A percentile compares a stretch with the other conserved stretches of the same genome.
Conservation (phyloP, 1,284 basidiomycete genomes). For the Vanrija humicola region DNA sequence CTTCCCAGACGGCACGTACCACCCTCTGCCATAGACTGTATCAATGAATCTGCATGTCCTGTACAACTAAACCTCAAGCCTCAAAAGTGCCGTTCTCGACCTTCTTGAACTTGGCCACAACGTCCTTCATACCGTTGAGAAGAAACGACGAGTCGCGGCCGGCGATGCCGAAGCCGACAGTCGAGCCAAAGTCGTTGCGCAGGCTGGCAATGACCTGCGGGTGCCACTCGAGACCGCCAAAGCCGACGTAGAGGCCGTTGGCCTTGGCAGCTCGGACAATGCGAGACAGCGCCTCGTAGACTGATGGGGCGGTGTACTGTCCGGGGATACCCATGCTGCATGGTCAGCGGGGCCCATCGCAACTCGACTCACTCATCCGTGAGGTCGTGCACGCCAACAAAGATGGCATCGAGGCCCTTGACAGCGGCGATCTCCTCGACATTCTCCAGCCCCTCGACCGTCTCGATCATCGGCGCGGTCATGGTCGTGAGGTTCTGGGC, state of each 20-base stretch:
- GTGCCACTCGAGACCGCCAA: slow-evolving; percentile 5
- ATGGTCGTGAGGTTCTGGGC: slow-evolving; percentile 10
- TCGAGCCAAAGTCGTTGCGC: not conserved
- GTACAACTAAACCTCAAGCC: too few species aligned
- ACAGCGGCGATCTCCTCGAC: slow-evolving; percentile 40
- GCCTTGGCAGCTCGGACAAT: slow-evolving; percentile 13
- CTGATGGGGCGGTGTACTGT: slow-evolving; percentile 7
- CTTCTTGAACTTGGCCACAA: too few species aligned
- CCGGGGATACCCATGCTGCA: slow-evolving; percentile 10
- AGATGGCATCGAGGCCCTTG: slow-evolving; percentile 26
- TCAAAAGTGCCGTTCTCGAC: too few species aligned
- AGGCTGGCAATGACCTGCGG: slow-evolving; percentile 1
- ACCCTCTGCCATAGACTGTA: too few species aligned
- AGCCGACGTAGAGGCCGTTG: slow-evolving; percentile 2
- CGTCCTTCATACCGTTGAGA: not conserved
- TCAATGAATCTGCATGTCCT: too few species aligned
- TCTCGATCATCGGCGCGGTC: slow-evolving; percentile 30
- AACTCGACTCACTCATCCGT: slow-evolving; percentile 1
- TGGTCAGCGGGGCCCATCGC: too few species aligned
- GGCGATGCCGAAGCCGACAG: slow-evolving; percentile 1
- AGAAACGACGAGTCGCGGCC: slow-evolving; percentile 1
- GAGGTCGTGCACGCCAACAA: slow-evolving; percentile 22
- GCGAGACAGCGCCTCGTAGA: slow-evolving; percentile 7
- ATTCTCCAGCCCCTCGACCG: slow-evolving; percentile 34
- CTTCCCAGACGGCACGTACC: too few species aligned